Evolutionary conservation across 768 basidiomycete species (phyloP), one percentile per base, ranked within the genome.

Genomic region (Psilocybe cubensis): DNA sequence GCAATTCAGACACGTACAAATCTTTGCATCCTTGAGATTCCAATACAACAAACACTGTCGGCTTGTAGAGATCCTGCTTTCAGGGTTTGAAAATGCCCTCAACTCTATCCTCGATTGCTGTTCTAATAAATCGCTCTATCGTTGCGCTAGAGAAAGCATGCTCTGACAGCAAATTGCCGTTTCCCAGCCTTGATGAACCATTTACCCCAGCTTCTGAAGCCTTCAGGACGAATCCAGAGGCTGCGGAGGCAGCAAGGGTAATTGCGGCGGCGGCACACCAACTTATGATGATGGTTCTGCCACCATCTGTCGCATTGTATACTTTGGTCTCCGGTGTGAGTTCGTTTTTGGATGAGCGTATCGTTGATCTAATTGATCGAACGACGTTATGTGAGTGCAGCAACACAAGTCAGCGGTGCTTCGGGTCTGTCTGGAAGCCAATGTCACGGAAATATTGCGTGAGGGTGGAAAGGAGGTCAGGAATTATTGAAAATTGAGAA

Each of bases 251-350:
- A 12, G 67, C 70, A 1, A 68, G 63, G 27, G 61, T 71, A 14
- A 64, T 72, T 38, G 65, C 66, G 25, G 67, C 74, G 3, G 75
- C 76, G 2, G 72, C 74, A 3, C 54, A 64, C 12, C 75, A 76
- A 47, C 68, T 76, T 3, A 64, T 68, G 14, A 67, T 71, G 4
- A 66, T 63, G 23, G 59, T 73, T 1, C 50, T 66, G 0, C 65
- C 73, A n/a, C 69, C 74, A 2, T 62, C 64, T 10, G 57, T 61
- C 29, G 59, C 67, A 23, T 24, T 72, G 23, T 62, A 58, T 23
- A 60, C 58, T 40, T 44, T 64, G 12, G 61, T 66, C 4, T 54
- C 56, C 17, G 70, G 70, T 4, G 70, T 72, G 24, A 58, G 71
- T 59, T 2, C 17, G 41, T 1, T 17, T 17, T 21, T 17, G 9